A percentile compares a stretch with the other conserved stretches of the same genome.
phyloP scores from a whole-genome alignment of 2,329 filamentous ascomycete genomes.

The Sporothrix inflata region DNA sequence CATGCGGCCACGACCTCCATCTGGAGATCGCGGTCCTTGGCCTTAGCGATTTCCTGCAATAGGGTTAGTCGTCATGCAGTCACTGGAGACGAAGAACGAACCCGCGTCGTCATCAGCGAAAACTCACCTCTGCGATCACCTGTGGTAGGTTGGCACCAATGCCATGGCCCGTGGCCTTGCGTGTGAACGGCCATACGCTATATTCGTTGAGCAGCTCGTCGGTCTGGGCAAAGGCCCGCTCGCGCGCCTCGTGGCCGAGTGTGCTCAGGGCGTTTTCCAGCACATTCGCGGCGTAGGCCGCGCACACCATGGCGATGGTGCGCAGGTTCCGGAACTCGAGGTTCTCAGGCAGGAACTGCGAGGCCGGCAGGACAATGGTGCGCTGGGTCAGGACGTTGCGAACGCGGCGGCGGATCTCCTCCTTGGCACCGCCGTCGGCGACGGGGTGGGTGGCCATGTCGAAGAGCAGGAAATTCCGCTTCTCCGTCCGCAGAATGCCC shows the following conservation, averaged over 20 bases:
- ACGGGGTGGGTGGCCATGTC: conserved; percentile 99
- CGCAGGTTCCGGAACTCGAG: conserved; percentile 92
- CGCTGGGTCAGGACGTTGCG: conserved; percentile 90
- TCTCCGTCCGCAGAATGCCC: conserved; percentile 96
- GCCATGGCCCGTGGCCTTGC: conserved; percentile 75
- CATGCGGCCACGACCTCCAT: conserved; percentile 97
- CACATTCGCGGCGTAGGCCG: conserved; percentile 96
- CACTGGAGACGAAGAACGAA: neutral
- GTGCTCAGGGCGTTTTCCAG: conserved; percentile 96
- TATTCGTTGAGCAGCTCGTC: conserved; percentile 95
- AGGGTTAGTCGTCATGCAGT: neutral
- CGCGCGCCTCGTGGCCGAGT: conserved; percentile 89
- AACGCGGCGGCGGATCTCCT: conserved; percentile 91
- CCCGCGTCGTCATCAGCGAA: conserved; percentile 19
- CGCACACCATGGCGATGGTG: conserved; percentile 95
- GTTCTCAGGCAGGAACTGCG: conserved; percentile 89
- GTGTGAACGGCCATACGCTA: conserved; percentile 95
- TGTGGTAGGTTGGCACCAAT: conserved; percentile 92
- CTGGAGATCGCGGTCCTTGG: conserved; percentile 93
- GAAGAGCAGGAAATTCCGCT: conserved; percentile 98
- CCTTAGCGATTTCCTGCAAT: conserved; percentile 72
- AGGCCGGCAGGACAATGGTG: conserved; percentile 84
- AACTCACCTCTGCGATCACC: conserved; percentile 71
- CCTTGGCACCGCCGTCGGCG: conserved; percentile 93
- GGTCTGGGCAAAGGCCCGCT: conserved; percentile 94